Percentiles rank a stretch among this genome's conserved stretches.
Evolutionary conservation across 2,329 filamentous ascomycete genomes (phyloP).

Genomic region (Hortaea werneckii): DNA sequence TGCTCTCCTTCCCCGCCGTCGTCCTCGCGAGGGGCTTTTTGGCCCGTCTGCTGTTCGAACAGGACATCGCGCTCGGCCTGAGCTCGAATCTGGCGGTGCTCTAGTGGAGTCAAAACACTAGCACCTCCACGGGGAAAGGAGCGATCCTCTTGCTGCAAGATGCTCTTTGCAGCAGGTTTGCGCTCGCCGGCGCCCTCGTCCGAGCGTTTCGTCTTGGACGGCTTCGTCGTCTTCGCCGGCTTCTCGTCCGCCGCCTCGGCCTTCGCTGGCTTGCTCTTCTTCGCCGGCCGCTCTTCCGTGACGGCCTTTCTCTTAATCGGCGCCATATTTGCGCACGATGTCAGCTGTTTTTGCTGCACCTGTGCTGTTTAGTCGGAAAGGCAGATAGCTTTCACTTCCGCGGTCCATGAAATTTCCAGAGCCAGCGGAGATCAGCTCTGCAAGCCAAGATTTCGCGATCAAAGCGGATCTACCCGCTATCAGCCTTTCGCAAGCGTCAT

Average conservation of each 20-base stretch:
- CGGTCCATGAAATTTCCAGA: background rate
- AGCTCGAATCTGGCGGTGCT: conserved; percentile 92
- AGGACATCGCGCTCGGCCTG: conserved; percentile 87
- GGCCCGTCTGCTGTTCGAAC: conserved; percentile 66
- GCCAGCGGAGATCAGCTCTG: no score
- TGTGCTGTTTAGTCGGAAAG: no score
- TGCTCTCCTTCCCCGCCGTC: conserved; percentile 24
- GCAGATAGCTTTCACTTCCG: no score
- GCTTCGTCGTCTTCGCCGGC: background rate
- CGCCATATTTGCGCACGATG: conserved; percentile 26
- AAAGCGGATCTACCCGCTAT: no score
- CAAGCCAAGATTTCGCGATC: background rate
- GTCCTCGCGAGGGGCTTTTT: conserved; percentile 38
- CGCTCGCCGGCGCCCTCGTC: conserved; percentile 15
- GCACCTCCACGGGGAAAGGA: conserved; percentile 88
- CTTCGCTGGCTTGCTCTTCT: conserved; percentile 23
- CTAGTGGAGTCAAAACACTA: conserved; percentile 80
- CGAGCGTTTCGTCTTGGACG: conserved; percentile 9
- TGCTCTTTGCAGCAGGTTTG: conserved; percentile 28
- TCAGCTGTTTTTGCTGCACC: background rate
- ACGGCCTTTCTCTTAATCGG: conserved; percentile 38
- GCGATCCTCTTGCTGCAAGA: conserved; percentile 67
- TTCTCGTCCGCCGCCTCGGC: conserved; percentile 7
- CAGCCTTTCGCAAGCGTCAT: no score
- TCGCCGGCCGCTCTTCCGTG: conserved; percentile 25